phyloP scores from a whole-genome alignment of 2,329 filamentous ascomycete species.

The Fusarium veterinarium region DNA sequence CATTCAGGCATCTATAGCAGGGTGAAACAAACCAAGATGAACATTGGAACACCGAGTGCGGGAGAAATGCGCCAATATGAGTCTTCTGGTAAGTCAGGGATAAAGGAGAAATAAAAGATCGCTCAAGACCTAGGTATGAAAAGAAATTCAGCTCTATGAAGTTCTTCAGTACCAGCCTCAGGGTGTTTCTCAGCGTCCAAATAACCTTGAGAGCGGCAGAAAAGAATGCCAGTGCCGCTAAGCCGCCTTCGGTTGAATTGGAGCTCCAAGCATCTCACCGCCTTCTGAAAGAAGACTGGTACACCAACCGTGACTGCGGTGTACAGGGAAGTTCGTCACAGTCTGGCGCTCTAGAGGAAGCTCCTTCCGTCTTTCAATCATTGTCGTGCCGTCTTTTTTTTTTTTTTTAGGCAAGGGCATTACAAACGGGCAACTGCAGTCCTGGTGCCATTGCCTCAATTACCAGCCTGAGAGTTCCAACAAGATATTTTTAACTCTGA shows the following conservation, averaged over 20 bases:
- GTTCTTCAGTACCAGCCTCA: slow-evolving; percentile 1
- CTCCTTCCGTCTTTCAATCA: slow-evolving; percentile 24
- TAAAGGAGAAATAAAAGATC: background rate
- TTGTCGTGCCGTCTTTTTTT: slow-evolving; percentile 29
- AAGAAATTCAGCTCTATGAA: background rate
- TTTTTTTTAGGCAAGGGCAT: slow-evolving; percentile 26
- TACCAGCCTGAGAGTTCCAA: background rate
- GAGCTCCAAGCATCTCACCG: background rate
- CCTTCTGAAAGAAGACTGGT: slow-evolving; percentile 2
- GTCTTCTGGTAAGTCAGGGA: background rate
- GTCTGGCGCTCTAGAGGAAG: slow-evolving; percentile 10
- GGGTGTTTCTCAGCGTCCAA: slow-evolving; percentile 4
- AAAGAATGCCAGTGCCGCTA: slow-evolving; percentile 33
- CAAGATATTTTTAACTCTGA: background rate
- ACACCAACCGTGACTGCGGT: slow-evolving; percentile 1
- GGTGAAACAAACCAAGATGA: slow-evolving; percentile 58
- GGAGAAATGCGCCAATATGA: no score
- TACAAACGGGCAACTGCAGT: slow-evolving; percentile 8
- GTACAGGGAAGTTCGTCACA: slow-evolving; percentile 35
- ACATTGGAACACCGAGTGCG: slow-evolving; percentile 53
- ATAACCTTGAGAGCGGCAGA: slow-evolving; percentile 37
- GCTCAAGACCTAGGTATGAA: background rate
- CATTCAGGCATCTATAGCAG: slow-evolving; percentile 18
- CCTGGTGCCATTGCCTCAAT: background rate
- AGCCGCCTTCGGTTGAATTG: background rate